These are phyloP conservation scores for Apiospora hydei DNA, from an alignment of 2,329 filamentous ascomycete species.

Conservation along the genomic window DNA sequence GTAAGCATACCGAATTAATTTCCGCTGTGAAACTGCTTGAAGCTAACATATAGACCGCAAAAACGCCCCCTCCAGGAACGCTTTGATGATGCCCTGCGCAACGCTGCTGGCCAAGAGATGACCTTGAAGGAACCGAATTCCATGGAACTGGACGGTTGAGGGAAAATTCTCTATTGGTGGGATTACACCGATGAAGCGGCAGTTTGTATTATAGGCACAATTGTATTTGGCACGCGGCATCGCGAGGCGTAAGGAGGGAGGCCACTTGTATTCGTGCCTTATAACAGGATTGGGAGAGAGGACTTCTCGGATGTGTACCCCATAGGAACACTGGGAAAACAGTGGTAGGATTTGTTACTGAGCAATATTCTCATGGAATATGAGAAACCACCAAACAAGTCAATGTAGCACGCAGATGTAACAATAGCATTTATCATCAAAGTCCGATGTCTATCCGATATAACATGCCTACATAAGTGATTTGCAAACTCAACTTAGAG, in stretches of 20 bases:
- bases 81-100: not conserved
- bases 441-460: too few species aligned
- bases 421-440: not conserved
- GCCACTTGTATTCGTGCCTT: not conserved
- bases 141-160: not conserved
- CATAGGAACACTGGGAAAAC: too few species aligned
- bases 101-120: not conserved
- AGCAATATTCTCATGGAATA: not conserved
- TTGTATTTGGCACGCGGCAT: not conserved
- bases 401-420: not conserved
- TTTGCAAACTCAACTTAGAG: not conserved
- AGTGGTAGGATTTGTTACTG: not conserved
- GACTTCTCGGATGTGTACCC: too few species aligned
- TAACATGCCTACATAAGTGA: not conserved
- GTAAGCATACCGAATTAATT: not conserved
- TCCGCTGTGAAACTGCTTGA: too few species aligned
- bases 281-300: not conserved
- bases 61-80: not conserved
- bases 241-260: not conserved
- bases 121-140: not conserved
- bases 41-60: not conserved
- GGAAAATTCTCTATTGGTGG: too few species aligned
- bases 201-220: not conserved
- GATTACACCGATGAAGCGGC: not conserved
- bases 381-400: not conserved